Base-by-base conservation (phyloP, 1,139 yeast genomes). In the Meyerozyma elateridarum region DNA sequence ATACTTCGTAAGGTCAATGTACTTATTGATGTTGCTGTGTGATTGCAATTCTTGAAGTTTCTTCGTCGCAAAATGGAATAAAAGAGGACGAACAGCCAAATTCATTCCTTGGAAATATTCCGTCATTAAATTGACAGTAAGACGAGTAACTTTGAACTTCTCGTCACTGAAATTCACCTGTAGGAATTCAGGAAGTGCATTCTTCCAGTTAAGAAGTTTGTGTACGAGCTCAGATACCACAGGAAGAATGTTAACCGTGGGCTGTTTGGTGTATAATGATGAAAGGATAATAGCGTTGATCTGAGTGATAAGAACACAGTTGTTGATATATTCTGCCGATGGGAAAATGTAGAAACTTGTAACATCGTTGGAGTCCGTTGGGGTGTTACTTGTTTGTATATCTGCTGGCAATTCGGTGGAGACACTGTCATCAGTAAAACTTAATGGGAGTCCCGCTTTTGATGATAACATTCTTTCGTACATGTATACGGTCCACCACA, bases 401-500 rank as follows among this genome's bases (percentile, higher is more conserved):
- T 83, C 93, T 35, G 71, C 72, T 0, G 95, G 95, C 15, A 84
- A 59, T 37, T 76, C 88, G 0, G 93, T 79, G 1, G 85, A 75
- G 13, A 85, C 83, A 41, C 85, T 80, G 43, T 81, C 85, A 50
- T 85, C 95, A 1, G 85, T 78, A 41, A 85, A 70, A 35, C 89
- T 78, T 28, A 84, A 56, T 0, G 95, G 95, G 22, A 85, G 61
- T 0, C 95, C 95, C 1, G 91, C 89, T 48, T 85, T 85, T 8
- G 93, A 81, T 13, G 88, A 79, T 28, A 85, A 59, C 87, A 85
- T 85, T 52, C 94, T 59, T 57, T 85, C 95, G 49, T 81, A 81
- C 85, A 84, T 84, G 55, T 84, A 85, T 8, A 85, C 89, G 0
- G 95, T 84, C 95, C 95, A 85, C 91, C 94, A 85, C 14, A 85